phyloP scores from a whole-genome alignment of 345 rosid species.

The Cardamine resedifolia region DNA sequence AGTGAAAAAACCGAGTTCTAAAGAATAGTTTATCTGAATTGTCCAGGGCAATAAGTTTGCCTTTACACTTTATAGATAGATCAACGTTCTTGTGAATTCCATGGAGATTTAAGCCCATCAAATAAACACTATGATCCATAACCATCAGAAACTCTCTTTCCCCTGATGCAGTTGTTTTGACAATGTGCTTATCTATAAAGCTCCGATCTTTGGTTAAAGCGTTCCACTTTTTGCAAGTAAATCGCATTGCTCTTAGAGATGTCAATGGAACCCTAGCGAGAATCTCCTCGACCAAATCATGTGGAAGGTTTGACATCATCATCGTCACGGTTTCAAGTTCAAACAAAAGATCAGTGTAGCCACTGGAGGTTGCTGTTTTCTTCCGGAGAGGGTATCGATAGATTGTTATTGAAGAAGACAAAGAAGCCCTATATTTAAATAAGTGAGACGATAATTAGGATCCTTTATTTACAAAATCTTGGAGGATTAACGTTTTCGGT shows the following conservation, averaged over 20 bases:
- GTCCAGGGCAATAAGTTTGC: too few relatives aligned
- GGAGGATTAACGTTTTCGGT: too few relatives aligned
- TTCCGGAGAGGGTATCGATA: not conserved
- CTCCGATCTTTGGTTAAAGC: not conserved
- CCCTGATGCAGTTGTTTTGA: too few relatives aligned
- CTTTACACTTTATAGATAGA: too few relatives aligned
- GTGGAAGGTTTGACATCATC: not conserved
- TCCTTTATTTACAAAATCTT: too few relatives aligned
- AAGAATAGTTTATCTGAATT: too few relatives aligned
- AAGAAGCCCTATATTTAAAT: not conserved
- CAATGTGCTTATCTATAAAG: constrained; percentile 45
- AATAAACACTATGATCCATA: too few relatives aligned
- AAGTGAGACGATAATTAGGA: not conserved
- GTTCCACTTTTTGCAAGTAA: constrained; percentile 8
- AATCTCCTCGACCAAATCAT: constrained; percentile 2
- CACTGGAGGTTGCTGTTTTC: not conserved
- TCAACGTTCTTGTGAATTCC: too few relatives aligned
- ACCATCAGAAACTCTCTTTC: too few relatives aligned
- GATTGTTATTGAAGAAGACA: not conserved
- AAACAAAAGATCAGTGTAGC: not conserved
- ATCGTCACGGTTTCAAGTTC: not conserved
- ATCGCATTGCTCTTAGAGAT: not conserved
- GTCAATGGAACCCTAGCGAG: not conserved
- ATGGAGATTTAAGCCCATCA: too few relatives aligned
- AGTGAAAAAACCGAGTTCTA: too few relatives aligned